A percentile compares a stretch with the other conserved stretches of the same genome.
These are phyloP conservation scores for Brassica cretica DNA, from an alignment of 345 rosid genomes.

Conservation along the genomic window DNA sequence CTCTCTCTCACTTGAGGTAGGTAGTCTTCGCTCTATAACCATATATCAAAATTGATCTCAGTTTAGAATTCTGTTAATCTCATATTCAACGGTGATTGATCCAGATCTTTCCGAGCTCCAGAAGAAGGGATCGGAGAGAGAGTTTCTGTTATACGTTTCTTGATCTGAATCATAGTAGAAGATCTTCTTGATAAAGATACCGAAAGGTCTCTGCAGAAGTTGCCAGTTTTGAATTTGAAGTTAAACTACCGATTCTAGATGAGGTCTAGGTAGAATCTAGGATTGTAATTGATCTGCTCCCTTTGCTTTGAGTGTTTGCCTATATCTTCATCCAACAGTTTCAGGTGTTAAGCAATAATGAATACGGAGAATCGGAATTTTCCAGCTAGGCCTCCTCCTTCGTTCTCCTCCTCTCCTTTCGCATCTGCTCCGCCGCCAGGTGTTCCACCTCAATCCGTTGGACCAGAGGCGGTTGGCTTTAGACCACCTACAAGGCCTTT, in stretches of 20 bases:
- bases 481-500: slow-evolving; percentile 53
- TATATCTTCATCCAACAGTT: slow-evolving; percentile 9
- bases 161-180: slow-evolving; percentile 11
- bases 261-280: slow-evolving; percentile 21
- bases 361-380: slow-evolving; percentile 64
- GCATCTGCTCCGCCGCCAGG: slow-evolving; percentile 60
- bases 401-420: slow-evolving; percentile 50
- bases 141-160: not conserved
- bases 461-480: slow-evolving; percentile 50
- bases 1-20: slow-evolving; percentile 4
- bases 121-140: slow-evolving; percentile 2
- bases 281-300: slow-evolving; percentile 23
- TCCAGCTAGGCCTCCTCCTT: slow-evolving; percentile 48
- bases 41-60: not conserved
- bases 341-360: slow-evolving; percentile 52
- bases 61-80: not conserved
- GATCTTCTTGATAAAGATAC: slow-evolving; percentile 1
- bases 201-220: slow-evolving; percentile 3
- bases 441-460: slow-evolving; percentile 59
- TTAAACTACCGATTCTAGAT: not conserved
- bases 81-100: slow-evolving; percentile 20
- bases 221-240: slow-evolving; percentile 10
- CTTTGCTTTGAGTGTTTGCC: not conserved
- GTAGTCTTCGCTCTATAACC: slow-evolving; percentile 12
- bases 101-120: slow-evolving; percentile 31